phyloP scores from a whole-genome alignment of 2,329 filamentous ascomycete species.

The Ophiostoma ulmi region DNA sequence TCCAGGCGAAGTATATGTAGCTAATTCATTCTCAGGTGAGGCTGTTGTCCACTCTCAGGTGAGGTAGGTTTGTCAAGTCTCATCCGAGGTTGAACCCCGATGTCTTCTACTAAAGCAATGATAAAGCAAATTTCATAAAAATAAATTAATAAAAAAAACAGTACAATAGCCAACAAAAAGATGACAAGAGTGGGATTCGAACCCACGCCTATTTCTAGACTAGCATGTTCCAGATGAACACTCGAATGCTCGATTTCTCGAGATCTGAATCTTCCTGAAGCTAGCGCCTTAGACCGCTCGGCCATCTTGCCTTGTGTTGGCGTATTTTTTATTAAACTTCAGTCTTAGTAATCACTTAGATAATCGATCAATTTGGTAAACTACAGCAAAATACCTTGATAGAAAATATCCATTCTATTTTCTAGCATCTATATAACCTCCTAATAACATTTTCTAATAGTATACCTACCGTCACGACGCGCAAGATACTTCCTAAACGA shows the following conservation, averaged over 20 bases:
- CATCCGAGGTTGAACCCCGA: no score
- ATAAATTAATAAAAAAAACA: not conserved
- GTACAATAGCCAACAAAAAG: not conserved
- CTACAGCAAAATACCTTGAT: no score
- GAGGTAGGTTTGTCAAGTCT: no score
- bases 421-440: no score
- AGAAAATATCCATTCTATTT: no score
- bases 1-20: no score
- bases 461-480: not conserved
- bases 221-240: slow-evolving; percentile 11
- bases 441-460: not conserved
- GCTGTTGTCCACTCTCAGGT: no score
- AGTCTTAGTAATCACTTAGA: not conserved
- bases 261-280: not conserved
- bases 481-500: slow-evolving; percentile 6
- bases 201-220: slow-evolving; percentile 16
- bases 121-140: not conserved
- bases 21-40: no score
- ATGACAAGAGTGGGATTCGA: slow-evolving; percentile 11
- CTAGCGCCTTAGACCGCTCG: slow-evolving; percentile 10
- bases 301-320: not conserved
- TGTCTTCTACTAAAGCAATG: no score
- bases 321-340: not conserved
- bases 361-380: no score
- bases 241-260: slow-evolving; percentile 6